These are phyloP conservation scores for Elasticomyces elasticus DNA, from an alignment of 495 filamentous ascomycete species.

Conservation along the genomic window DNA sequence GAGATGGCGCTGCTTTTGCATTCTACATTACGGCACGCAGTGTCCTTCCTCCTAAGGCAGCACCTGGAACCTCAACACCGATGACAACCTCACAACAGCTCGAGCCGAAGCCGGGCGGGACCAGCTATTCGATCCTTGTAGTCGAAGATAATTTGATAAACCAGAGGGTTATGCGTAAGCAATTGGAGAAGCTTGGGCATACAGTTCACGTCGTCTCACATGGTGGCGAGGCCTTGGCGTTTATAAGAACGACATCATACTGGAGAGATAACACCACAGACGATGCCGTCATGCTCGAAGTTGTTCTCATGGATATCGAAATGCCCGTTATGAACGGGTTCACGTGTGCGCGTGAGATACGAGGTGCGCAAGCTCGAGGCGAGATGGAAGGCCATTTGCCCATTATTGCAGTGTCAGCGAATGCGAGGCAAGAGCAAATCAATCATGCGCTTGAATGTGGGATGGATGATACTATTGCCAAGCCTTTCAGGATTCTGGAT, in stretches of 20 bases:
- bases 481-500: too few relatives aligned
- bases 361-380: constrained; percentile 19
- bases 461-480: constrained; percentile 29
- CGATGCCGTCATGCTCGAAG: constrained; percentile 7
- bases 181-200: constrained; percentile 23
- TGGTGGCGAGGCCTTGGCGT: constrained; percentile 28
- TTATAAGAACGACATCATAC: constrained; percentile 7
- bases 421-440: constrained; percentile 26
- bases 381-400: constrained; percentile 13
- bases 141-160: constrained; percentile 31
- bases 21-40: constrained; percentile 35
- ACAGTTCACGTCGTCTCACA: constrained; percentile 28
- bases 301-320: constrained; percentile 32
- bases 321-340: constrained; percentile 33
- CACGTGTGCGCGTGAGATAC: constrained; percentile 19
- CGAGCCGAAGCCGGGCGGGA: constrained; percentile 13
- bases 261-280: not conserved
- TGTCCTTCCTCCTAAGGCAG: too few relatives aligned
- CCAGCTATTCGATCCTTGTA: constrained; percentile 9
- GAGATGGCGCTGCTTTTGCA: constrained; percentile 29
- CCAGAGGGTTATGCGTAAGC: constrained; percentile 26
- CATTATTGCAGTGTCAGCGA: constrained; percentile 29
- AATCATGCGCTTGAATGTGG: constrained; percentile 24
- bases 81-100: too few relatives aligned
- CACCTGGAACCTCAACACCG: too few relatives aligned